Conservation (phyloP, 2,329 filamentous ascomycete genomes). For the Incumbomyces delicatus region DNA sequence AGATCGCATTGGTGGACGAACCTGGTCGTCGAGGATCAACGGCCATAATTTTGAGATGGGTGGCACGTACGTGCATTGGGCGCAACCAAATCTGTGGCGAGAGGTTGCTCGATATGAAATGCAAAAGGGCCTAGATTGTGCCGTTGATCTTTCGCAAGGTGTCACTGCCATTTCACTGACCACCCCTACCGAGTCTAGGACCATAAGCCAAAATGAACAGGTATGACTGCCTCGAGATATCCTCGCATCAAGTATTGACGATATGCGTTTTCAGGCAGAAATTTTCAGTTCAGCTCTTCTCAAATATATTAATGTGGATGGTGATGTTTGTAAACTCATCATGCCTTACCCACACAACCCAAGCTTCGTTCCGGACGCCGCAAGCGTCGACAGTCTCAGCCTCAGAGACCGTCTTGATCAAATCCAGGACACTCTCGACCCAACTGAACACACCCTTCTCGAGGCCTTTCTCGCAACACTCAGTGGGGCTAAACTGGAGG, state of each 20-base stretch:
- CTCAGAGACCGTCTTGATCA: neutral
- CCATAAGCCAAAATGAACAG: neutral
- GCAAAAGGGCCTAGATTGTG: neutral
- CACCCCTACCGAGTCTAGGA: neutral
- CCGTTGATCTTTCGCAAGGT: neutral
- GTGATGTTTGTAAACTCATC: conserved; percentile 9
- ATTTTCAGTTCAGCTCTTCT: neutral
- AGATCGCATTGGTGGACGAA: conserved; percentile 21
- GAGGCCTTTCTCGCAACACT: neutral
- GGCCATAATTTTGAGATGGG: conserved; percentile 40
- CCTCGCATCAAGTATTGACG: too few species aligned
- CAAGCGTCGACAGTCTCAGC: neutral
- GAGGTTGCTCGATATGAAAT: conserved; percentile 21
- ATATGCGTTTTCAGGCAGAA: too few species aligned
- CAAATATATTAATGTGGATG: neutral
- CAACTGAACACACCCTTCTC: neutral
- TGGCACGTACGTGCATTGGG: conserved; percentile 41
- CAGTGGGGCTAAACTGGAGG: neutral
- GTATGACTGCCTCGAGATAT: too few species aligned
- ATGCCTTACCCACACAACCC: conserved; percentile 26
- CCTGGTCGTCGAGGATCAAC: conserved; percentile 35
- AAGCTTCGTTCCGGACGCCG: neutral
- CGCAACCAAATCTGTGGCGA: conserved; percentile 33
- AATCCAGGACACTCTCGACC: neutral
- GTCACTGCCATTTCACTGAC: neutral